Evolutionary conservation across 2,329 filamentous ascomycete species (phyloP), one percentile per base, ranked within the genome.

Genomic region (Rhynchosporium graminicola): DNA sequence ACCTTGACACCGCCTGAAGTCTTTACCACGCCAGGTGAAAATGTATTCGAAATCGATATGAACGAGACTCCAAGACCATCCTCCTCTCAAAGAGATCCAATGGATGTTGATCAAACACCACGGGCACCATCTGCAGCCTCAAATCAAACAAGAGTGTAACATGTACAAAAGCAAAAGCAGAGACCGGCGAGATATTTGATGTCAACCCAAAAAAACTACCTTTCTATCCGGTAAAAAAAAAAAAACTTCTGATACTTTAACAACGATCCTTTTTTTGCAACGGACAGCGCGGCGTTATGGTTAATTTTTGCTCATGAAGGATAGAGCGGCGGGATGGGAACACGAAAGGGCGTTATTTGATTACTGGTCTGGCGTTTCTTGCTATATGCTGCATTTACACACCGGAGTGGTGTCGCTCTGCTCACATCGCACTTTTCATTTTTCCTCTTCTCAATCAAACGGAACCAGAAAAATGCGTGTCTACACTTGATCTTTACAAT

Each of bases 51-150:
- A 15, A 66, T 70, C 47, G 71, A 73, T 50, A 42, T 71, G 29
- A 59, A 69, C 31, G 65, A 72, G 50, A 74, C 73, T 15, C 72
- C 73, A 5, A 72, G 67, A 45, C 64, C 68, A 38, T 65, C 63
- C n/a, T 58, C 62, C 5, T 57, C 64, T 10, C 61, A 66, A 59
- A 42, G 43, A 38, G 64, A 72, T 33, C 46, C 60, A 7, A 60
- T 67, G 45, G 70, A 72, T 38, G 70, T 69, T 45, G 70, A 72
- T 38, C 69, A 70, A 55, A 73, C 71, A 29, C 70, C 70, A 55
- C 67, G 70, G 50, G 70, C 69, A 20, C 62, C 63, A 55, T 68
- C 67, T 29, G 55, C 58, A 26, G 59, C 63, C 10, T 68, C 67
- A 40, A 59, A 65, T 29, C 62, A 45, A n/a, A 20, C 50, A 36